Percentiles rank a stretch among this genome's conserved stretches.
phyloP scores from a whole-genome alignment of 352 stramenopile species.

The Globisporangium mamillatum region DNA sequence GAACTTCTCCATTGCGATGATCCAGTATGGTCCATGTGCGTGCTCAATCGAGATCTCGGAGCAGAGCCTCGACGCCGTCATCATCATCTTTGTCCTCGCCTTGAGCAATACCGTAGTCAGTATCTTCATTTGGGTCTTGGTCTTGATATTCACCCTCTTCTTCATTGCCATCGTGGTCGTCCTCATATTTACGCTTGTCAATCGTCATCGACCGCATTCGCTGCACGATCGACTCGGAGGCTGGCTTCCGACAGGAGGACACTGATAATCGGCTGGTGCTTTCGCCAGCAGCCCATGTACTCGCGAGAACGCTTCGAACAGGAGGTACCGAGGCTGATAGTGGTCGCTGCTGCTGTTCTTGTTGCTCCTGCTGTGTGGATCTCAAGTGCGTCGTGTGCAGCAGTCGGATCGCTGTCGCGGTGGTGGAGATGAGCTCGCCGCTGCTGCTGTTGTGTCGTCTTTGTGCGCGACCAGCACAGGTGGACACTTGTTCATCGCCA shows the following conservation, averaged over 20 bases:
- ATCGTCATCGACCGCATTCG: conserved; percentile 12
- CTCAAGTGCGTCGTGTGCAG: not conserved
- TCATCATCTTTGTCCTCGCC: not conserved
- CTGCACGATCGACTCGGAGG: conserved; percentile 9
- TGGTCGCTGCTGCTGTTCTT: not conserved
- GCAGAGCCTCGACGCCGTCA: not conserved
- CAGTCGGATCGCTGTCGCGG: not conserved
- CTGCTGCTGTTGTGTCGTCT: conserved; percentile 3
- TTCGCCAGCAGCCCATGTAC: not conserved
- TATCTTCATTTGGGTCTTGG: not conserved
- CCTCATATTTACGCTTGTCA: not conserved
- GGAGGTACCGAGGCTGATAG: not conserved
- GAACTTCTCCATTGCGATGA: too few species aligned
- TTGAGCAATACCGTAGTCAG: not conserved
- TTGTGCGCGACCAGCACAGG: not conserved
- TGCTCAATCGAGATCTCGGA: not conserved
- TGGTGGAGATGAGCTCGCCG: not conserved
- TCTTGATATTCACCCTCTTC: not conserved
- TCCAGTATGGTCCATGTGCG: too few species aligned
- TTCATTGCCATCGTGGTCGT: not conserved
- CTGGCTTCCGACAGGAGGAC: not conserved
- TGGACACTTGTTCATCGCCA: conserved; percentile 2
- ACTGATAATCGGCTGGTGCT: not conserved
- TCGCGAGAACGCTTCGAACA: too few species aligned
- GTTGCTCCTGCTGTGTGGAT: not conserved